A percentile compares a stretch with the other conserved stretches of the same genome.
These are phyloP conservation scores for Pichia terricola DNA, from an alignment of 1,139 yeast species.

Conservation along the genomic window DNA sequence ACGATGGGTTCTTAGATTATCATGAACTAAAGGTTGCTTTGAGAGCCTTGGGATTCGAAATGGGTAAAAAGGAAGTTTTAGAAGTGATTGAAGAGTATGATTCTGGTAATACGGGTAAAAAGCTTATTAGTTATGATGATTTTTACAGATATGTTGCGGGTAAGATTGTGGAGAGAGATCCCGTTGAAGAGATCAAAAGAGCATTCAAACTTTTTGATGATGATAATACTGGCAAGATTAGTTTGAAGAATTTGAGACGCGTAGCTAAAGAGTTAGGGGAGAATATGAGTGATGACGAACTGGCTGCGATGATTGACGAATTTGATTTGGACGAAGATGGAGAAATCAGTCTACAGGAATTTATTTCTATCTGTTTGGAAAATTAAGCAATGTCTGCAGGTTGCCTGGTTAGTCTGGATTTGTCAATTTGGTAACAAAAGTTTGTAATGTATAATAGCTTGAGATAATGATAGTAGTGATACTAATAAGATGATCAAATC, in stretches of 20 bases:
- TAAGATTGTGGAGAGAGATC: constrained; percentile 76
- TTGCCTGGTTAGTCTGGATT: no score
- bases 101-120: constrained; percentile 48
- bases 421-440: no score
- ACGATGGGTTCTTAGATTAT: constrained; percentile 82
- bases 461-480: no score
- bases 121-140: constrained; percentile 69
- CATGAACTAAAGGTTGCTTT: constrained; percentile 90
- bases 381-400: constrained; percentile 19
- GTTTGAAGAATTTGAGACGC: constrained; percentile 71
- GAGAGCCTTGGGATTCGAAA: constrained; percentile 88
- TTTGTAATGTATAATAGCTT: no score
- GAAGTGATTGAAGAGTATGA: constrained; percentile 78
- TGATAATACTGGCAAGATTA: constrained; percentile 79
- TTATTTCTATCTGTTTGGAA: constrained; percentile 81
- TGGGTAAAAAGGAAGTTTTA: constrained; percentile 69
- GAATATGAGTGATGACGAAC: constrained; percentile 82
- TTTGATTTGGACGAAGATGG: constrained; percentile 97
- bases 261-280: constrained; percentile 94
- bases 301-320: constrained; percentile 95
- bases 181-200: constrained; percentile 81
- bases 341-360: constrained; percentile 87
- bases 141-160: constrained; percentile 74
- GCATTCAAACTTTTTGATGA: constrained; percentile 90
- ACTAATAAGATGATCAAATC: no score